phyloP scores from a whole-genome alignment of 73 alveolate species.

The Effrenium voratum region DNA sequence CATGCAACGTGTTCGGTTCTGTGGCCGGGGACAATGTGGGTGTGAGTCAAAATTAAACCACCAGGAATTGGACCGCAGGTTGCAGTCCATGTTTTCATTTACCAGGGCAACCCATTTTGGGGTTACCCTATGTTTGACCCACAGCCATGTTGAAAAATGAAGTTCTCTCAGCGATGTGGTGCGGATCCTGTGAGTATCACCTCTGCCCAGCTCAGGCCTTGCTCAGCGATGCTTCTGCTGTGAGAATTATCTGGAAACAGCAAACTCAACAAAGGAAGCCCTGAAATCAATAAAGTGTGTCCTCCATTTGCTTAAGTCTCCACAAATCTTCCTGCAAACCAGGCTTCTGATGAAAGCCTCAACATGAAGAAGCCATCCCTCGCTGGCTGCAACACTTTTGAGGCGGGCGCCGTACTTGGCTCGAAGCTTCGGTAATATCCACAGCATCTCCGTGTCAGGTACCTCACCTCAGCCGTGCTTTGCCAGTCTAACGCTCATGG shows the following conservation, averaged over 20 bases:
- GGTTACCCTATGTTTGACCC: no score
- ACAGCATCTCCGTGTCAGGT: constrained; percentile 18
- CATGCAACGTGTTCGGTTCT: no score
- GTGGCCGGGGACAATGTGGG: no score
- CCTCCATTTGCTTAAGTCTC: background rate
- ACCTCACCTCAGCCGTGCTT: background rate
- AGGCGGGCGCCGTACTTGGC: background rate
- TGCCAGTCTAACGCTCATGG: background rate
- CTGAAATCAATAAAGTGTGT: background rate
- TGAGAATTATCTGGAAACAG: background rate
- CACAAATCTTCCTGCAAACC: background rate
- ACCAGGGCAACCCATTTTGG: no score
- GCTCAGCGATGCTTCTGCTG: background rate
- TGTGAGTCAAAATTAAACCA: no score
- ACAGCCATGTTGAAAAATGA: no score
- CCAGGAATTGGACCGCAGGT: no score
- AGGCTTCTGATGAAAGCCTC: background rate
- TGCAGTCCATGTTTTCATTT: no score
- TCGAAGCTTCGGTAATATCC: constrained; percentile 65
- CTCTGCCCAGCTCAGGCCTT: no score
- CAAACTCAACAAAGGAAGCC: background rate
- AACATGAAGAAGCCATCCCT: background rate
- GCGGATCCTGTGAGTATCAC: no score
- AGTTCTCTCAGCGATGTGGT: no score
- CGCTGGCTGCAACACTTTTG: background rate